Conservation (phyloP, 495 filamentous ascomycete species). For the Neurospora cerealis region DNA sequence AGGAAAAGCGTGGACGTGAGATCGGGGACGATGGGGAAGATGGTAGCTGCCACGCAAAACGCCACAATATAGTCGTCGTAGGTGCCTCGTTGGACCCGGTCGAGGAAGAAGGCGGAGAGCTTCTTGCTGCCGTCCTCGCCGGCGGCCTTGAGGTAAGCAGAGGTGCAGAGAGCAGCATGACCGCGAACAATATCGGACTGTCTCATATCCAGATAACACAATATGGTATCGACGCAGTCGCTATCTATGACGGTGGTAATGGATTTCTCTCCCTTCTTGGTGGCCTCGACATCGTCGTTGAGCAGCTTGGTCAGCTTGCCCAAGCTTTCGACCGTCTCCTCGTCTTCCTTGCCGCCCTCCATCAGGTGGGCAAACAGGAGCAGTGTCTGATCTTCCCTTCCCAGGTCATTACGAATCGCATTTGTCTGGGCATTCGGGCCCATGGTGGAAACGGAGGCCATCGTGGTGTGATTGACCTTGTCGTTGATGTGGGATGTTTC, state of each 20-base stretch:
- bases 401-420: constrained; percentile 1
- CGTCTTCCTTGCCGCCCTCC: constrained; percentile 47
- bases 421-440: constrained; percentile 1
- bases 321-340: constrained; percentile 39
- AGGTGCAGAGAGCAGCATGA: constrained; percentile 65
- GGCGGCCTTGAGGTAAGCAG: constrained; percentile 72
- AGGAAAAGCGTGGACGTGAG: constrained; percentile 67
- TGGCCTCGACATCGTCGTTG: constrained; percentile 32
- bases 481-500: neutral
- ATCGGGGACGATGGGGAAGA: constrained; percentile 75
- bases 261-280: constrained; percentile 26
- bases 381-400: constrained; percentile 35
- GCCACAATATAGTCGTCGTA: constrained; percentile 58
- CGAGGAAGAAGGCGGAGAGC: constrained; percentile 56
- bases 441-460: neutral
- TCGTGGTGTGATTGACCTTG: neutral
- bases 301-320: constrained; percentile 40
- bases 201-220: constrained; percentile 68
- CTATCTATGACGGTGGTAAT: constrained; percentile 62
- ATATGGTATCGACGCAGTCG: constrained; percentile 68
- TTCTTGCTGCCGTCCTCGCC: constrained; percentile 53
- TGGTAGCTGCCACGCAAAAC: constrained; percentile 75
- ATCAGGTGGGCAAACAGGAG: constrained; percentile 44
- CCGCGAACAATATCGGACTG: constrained; percentile 54
- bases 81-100: constrained; percentile 34